Conservation (phyloP, 345 rosid genomes). For the Gossypium arboreum region DNA sequence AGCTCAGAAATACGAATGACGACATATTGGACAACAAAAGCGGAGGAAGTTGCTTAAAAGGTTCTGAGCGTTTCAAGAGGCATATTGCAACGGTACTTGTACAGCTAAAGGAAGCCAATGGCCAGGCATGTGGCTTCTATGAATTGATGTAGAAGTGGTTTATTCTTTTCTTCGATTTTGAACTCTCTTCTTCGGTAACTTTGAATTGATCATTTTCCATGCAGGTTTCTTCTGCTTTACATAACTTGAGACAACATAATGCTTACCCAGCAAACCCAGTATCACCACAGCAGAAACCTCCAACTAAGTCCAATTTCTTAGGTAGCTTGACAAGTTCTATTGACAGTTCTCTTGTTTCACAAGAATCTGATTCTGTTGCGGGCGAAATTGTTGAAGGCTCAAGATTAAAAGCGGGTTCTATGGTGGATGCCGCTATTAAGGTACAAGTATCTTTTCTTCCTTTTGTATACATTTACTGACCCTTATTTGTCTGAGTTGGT, state of each 20-base stretch:
- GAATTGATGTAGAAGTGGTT: slow-evolving; percentile 19
- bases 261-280: slow-evolving; percentile 28
- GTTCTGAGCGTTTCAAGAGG: slow-evolving; percentile 46
- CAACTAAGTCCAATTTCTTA: slow-evolving; percentile 23
- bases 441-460: slow-evolving; percentile 27
- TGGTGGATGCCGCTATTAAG: slow-evolving; percentile 92
- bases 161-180: not conserved
- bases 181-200: slow-evolving; percentile 15
- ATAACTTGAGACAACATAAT: slow-evolving; percentile 35
- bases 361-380: slow-evolving; percentile 64
- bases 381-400: slow-evolving; percentile 67
- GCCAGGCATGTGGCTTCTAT: slow-evolving; percentile 53
- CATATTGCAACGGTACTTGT: slow-evolving; percentile 43
- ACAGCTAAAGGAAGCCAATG: slow-evolving; percentile 51
- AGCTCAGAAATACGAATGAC: slow-evolving; percentile 38
- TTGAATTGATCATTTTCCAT: slow-evolving; percentile 17
- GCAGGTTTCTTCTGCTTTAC: slow-evolving; percentile 58
- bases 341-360: slow-evolving; percentile 31
- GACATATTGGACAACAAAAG: slow-evolving; percentile 34
- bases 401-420: slow-evolving; percentile 57
- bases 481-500: not conserved
- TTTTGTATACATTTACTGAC: not conserved
- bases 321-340: slow-evolving; percentile 26
- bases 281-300: slow-evolving; percentile 42
- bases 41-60: slow-evolving; percentile 32